These are phyloP conservation scores for Curvularia spicifera DNA, from an alignment of 2,329 filamentous ascomycete genomes.

Conservation along the genomic window DNA sequence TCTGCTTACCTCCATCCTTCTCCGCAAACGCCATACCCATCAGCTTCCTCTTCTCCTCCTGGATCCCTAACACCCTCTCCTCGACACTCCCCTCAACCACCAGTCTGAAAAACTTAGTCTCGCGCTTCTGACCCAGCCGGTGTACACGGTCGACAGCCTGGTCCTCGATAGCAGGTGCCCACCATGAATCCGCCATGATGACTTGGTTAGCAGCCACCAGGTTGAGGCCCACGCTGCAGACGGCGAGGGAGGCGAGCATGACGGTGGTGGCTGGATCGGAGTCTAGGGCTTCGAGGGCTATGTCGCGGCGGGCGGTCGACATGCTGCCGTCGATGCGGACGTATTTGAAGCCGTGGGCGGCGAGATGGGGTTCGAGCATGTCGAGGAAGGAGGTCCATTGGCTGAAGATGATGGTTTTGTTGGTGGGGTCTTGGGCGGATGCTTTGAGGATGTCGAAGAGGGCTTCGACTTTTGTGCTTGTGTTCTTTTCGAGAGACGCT, in stretches of 20 bases:
- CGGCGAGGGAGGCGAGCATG: conserved; percentile 80
- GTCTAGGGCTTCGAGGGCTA: conserved; percentile 71
- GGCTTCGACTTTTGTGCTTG: conserved; percentile 83
- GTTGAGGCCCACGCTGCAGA: conserved; percentile 86
- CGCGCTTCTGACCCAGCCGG: conserved; percentile 78
- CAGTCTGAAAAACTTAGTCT: conserved; percentile 79
- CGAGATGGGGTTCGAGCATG: conserved; percentile 72
- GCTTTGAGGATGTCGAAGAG: conserved; percentile 77
- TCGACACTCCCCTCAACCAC: conserved; percentile 83
- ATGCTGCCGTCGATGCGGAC: conserved; percentile 83
- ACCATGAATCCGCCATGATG: conserved; percentile 85
- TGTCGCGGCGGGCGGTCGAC: conserved; percentile 72
- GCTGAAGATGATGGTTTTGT: conserved; percentile 76
- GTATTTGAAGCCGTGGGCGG: conserved; percentile 65
- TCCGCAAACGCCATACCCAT: conserved; percentile 82
- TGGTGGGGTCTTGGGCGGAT: conserved; percentile 64
- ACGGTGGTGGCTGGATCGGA: conserved; percentile 71
- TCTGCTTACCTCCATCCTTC: conserved; percentile 64
- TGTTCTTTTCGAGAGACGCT: conserved; percentile 56
- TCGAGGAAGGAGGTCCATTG: conserved; percentile 80
- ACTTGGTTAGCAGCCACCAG: conserved; percentile 86
- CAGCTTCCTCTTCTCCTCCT: conserved; percentile 77
- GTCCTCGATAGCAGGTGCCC: conserved; percentile 89
- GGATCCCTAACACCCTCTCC: conserved; percentile 78
- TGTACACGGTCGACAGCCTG: conserved; percentile 90